Evolutionary conservation across 208 protist genomes (phyloP).

Genomic region (Trypanosoma theileri): DNA sequence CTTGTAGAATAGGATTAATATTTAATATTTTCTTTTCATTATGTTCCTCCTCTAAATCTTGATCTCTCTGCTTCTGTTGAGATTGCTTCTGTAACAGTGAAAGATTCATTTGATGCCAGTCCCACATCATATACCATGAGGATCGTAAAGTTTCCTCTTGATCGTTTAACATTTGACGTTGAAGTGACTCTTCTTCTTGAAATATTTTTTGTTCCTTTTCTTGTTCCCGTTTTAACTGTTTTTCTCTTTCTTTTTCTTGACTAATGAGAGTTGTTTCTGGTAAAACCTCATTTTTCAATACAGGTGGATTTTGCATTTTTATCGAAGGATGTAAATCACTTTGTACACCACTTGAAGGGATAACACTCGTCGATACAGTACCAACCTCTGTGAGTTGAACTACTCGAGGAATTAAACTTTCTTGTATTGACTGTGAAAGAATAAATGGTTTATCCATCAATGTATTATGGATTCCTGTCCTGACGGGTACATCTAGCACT

Average conservation of each 20-base stretch:
- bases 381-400: no score
- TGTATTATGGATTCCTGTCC: background rate
- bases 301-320: no score
- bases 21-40: background rate
- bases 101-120: constrained; percentile 21
- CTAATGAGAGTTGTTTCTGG: background rate
- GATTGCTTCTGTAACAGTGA: constrained; percentile 1
- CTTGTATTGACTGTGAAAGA: background rate
- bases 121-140: constrained; percentile 28
- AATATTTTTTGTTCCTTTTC: background rate
- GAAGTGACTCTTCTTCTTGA: constrained; percentile 19
- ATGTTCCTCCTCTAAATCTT: background rate
- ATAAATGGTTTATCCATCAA: background rate
- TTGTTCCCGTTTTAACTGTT: background rate
- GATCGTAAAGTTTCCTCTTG: constrained; percentile 30
- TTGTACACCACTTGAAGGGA: no score
- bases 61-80: constrained; percentile 16
- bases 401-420: no score
- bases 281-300: no score
- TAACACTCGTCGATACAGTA: no score
- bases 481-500: constrained; percentile 13
- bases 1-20: background rate
- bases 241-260: background rate
- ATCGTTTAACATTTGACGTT: constrained; percentile 16
- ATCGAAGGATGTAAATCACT: no score